Evolutionary conservation across 768 basidiomycete genomes (phyloP).

Genomic region (Boletus speciosus): DNA sequence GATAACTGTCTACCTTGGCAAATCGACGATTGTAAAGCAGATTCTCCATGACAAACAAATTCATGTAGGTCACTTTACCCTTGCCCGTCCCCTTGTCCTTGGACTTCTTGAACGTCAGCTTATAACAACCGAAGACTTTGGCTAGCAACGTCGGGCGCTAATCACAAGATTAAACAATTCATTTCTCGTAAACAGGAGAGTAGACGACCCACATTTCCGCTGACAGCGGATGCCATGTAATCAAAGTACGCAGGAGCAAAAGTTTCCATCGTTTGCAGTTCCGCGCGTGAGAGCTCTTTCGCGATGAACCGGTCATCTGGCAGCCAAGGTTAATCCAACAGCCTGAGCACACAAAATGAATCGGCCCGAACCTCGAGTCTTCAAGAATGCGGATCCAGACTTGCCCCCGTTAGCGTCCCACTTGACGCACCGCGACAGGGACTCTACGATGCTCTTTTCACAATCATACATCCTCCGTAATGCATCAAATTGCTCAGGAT

Average conservation of each 20-base stretch:
- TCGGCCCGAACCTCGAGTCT: conserved; percentile 71
- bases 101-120: conserved; percentile 83
- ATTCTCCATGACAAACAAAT: conserved; percentile 97
- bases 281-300: conserved; percentile 88
- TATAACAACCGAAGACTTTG: conserved; percentile 96
- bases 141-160: conserved; percentile 93
- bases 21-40: conserved; percentile 91
- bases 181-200: background rate
- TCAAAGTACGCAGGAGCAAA: conserved; percentile 98
- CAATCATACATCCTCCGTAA: conserved; percentile 90
- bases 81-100: conserved; percentile 60
- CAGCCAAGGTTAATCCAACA: background rate
- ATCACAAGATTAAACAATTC: conserved; percentile 3
- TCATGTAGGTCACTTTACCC: conserved; percentile 86
- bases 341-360: background rate
- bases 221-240: conserved; percentile 94
- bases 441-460: conserved; percentile 91
- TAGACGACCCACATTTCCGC: conserved; percentile 60
- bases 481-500: conserved; percentile 96
- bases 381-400: conserved; percentile 94
- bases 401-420: conserved; percentile 97
- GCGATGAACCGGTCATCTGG: conserved; percentile 97
- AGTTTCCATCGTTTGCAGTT: conserved; percentile 92
- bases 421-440: conserved; percentile 88
- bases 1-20: conserved; percentile 56